A percentile compares a stretch with the other conserved stretches of the same genome.
phyloP scores from a whole-genome alignment of 768 basidiomycete species.

The Boletus subparvulus region DNA sequence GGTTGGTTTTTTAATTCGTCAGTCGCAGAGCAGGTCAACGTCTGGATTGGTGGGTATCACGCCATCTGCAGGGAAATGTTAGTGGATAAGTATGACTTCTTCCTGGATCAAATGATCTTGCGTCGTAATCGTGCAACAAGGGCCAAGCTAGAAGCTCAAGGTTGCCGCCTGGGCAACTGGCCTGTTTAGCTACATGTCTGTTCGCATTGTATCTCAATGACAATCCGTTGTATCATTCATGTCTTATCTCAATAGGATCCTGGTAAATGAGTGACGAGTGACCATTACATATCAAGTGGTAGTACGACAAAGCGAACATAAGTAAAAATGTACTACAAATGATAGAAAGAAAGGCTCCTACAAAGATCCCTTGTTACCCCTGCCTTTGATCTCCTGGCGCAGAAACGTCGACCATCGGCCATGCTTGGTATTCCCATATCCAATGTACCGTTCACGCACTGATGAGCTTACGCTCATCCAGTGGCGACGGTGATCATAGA shows the following conservation, averaged over 20 bases:
- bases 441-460: background rate
- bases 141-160: background rate
- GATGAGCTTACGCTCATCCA: background rate
- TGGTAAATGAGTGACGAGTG: no score
- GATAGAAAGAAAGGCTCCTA: background rate
- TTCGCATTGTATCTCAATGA: no score
- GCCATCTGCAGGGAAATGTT: conserved; percentile 37
- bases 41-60: conserved; percentile 39
- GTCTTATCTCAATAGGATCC: no score
- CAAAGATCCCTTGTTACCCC: no score
- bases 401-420: background rate
- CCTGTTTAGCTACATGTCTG: background rate
- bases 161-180: background rate
- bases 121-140: conserved; percentile 13
- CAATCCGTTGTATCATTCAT: no score
- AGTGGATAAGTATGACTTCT: conserved; percentile 32
- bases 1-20: conserved; percentile 40
- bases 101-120: conserved; percentile 39
- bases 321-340: background rate
- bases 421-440: background rate
- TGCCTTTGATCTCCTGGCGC: no score
- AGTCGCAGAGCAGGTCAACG: conserved; percentile 35
- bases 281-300: no score
- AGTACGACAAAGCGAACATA: no score
- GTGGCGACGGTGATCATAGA: background rate